Evolutionary conservation across 2,329 filamentous ascomycete genomes (phyloP), one percentile per base, ranked within the genome.

Genomic region (Aureobasidium pullulans): DNA sequence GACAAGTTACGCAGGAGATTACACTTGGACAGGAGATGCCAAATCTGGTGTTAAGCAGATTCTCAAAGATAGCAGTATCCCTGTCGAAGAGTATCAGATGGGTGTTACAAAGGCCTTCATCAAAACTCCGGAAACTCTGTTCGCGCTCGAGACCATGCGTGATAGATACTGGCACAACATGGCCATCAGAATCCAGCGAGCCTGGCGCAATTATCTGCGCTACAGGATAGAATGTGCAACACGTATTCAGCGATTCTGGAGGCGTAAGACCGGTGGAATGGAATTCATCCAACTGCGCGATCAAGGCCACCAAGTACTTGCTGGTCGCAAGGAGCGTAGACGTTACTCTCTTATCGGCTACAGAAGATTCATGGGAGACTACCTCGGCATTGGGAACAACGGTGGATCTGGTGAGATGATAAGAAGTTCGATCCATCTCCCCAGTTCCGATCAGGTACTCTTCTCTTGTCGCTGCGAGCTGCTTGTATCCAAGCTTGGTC

Each of bases 151-250:
- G 74, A 92, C 95, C 60, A 97, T 99, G 93, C 85, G 94, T 70
- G 94, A 99, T 71, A 83, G 90, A 60, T 99, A 97, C 75, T 97
- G 93, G 93, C 93, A 97, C 75, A 99, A 97, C 76, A 97, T 99
- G 94, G 94, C 94, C 3, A 96, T 93, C 62, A 85, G 94, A 61
- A 97, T 99, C 61, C 94, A 99, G 76, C 84, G 94, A 66, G 94
- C 96, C 70, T 99, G 94, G 94, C 84, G 94, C 67, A 96, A 95
- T 56, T 97, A 96, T 70, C 81, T 97, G 42, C 86, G 93, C 5
- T 97, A 97, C 74, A 85, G 94, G 46, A 88, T 85, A 29, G 94
- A 99, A 74, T 94, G 90, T 61, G 94, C 94, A 6, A 96, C 88
- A 13, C 85, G 94, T 36, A 97, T 99, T 65, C 94, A 97, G 72